Evolutionary conservation across 106 monocot species (phyloP), one percentile per base, ranked within the genome.

Genomic region (Iris macrosiphon): DNA sequence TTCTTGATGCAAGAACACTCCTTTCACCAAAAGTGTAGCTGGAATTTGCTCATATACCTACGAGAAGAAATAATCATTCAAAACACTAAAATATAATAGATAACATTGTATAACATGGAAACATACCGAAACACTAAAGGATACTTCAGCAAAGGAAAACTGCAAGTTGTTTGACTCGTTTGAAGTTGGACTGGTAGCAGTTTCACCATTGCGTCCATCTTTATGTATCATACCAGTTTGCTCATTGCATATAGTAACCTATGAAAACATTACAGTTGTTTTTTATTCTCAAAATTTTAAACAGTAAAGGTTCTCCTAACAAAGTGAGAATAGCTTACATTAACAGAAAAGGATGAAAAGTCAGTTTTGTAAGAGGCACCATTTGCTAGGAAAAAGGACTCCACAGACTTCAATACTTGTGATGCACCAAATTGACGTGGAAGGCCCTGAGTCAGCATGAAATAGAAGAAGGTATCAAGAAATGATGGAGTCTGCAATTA

Each of bases 41-140:
- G 93, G 93, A 70, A 78, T 81, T 75, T 93, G 93, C 37, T 93
- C 88, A 78, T 84, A 93, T 19, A 93, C 79, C 88, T 88, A 70
- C n/a, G 77, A 49, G 17, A 53, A 2, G 42, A 60, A 22, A 49
- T 31, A 14, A 34, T 22, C 12, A 52, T 39, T 19, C 17, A 29
- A 29, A 48, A 31, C 26, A 19, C 13, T 14, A 51, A 30, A 0
- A 52, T 29, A 12, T 25, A 9, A 31, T 13, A n/a, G 26, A 5
- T 0, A 50, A 27, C 51, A 63, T 11, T 5, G 10, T 24, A 34
- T 24, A 65, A 29, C 2, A 4, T 42, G 2, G 45, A 11, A 39
- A 24, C 73, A 40, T 82, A 92, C 86, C 4, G 73, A 70, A 65
- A 86, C 52, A 44, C 57, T 59, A 31, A 79, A 80, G 7, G 55